Evolutionary conservation across 2,329 filamentous ascomycete genomes (phyloP), one percentile per base, ranked within the genome.

Genomic region (Epichloe coenophiala): DNA sequence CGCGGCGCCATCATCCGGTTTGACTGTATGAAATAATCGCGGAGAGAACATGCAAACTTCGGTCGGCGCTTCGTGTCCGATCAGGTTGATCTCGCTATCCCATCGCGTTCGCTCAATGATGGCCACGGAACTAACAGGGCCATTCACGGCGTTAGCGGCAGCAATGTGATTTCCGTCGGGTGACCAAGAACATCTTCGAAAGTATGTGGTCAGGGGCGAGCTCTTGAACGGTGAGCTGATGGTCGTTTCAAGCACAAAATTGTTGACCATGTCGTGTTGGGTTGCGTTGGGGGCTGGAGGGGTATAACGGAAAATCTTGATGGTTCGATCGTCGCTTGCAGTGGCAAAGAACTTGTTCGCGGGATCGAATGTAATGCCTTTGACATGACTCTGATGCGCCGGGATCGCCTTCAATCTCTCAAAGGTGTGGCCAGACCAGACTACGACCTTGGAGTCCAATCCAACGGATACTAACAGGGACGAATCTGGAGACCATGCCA

Each of bases 341-440:
- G 94, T 98, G 15, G 94, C 93, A 68, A 98, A 98, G 73, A 95
- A 98, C 65, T 97, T 98, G 72, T 97, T 97, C 41, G 93, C 93
- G 1, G 93, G 93, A 63, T 98, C 93, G 63, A 98, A 98, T 0
- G 91, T 95, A 60, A 98, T 94, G 55, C 94, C 93, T 67, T 98
- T 98, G 71, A 98, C 93, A 65, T 97, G 94, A 65, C 89, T 96
- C 65, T 95, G 88, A 67, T 98, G 93, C 52, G 90, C 84, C 2
- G 89, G 83, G 5, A 98, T 72, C 3, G 88, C 91, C 76, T 97
- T 97, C 57, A 98, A 77, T 71, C 95, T 97, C 71, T 98, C 93
- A 59, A 98, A 98, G 0, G 90, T 97, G 68, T 94, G 86, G 1
- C 93, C 94, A 1, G 91, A 97, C 93, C 93, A 98, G 21, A 98